A percentile compares a stretch with the other conserved stretches of the same genome.
phyloP scores from a whole-genome alignment of 2,329 filamentous ascomycete genomes.

The Periconia sp. region DNA sequence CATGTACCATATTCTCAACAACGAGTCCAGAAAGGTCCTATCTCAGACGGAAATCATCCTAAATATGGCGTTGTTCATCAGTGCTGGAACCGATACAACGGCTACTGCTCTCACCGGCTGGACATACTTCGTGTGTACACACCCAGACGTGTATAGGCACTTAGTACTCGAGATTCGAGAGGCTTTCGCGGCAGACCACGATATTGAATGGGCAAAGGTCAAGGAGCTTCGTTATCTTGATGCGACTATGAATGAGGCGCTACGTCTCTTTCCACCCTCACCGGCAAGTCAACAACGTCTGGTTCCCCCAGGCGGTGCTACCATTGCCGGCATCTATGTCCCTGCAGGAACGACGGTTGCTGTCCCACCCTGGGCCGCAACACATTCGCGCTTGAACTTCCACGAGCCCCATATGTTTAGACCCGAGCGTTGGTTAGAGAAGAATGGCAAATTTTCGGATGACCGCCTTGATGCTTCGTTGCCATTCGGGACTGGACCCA shows the following conservation, averaged over 20 bases:
- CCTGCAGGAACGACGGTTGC: not conserved
- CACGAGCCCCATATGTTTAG: not conserved
- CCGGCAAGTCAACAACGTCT: not conserved
- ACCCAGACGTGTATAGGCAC: not conserved
- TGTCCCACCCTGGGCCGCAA: not conserved
- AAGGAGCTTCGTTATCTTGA: constrained; percentile 1
- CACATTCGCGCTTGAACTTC: not conserved
- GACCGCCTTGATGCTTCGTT: constrained; percentile 1
- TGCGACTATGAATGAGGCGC: constrained; percentile 1
- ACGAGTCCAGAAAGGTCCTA: constrained; percentile 13
- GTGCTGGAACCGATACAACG: constrained; percentile 34
- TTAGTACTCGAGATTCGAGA: not conserved
- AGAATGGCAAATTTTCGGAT: not conserved
- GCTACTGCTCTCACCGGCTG: constrained; percentile 29
- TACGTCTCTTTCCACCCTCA: not conserved
- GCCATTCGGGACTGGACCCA: constrained; percentile 5
- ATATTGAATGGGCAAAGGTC: not conserved
- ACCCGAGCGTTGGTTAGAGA: constrained; percentile 2
- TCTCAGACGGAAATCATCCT: constrained; percentile 7
- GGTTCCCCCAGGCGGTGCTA: not conserved
- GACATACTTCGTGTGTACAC: constrained; percentile 20
- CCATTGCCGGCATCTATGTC: constrained; percentile 1
- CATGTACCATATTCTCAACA: constrained; percentile 17
- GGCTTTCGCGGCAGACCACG: not conserved
- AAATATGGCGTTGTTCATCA: constrained; percentile 17